Evolutionary conservation across 306 rosid genomes (phyloP), one percentile per base, ranked within the genome.

Genomic region (Fragaria ananassa): DNA sequence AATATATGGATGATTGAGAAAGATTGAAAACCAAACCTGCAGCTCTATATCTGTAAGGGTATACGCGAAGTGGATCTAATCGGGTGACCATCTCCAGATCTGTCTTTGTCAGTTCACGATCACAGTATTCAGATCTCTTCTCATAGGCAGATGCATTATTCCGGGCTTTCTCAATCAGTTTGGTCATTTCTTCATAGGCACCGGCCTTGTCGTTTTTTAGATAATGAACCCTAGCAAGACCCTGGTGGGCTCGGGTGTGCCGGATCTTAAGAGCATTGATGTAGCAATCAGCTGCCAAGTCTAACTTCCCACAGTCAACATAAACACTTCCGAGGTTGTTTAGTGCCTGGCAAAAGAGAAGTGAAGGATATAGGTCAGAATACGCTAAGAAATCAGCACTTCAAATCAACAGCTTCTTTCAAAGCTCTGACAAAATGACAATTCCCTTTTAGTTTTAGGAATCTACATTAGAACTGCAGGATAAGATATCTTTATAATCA

Each of bases 1-100:
- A 70, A 27, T 29, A 6, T 4, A 17, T 2, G 67, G 46, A 21
- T 19, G 31, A 63, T 74, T 62, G 10, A 51, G 56, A 51, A 23
- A 60, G 65, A 66, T 23, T 15, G 50, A 39, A 69, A 68, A 60
- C 74, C 83, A 42, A 73, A 91, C 98, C 98, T 89, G 98, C 98
- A n/a, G 98, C 98, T 68, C 98, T 91, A 50, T 93, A 93, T 93
- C 97, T 88, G 78, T 93, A 93, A 51, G 98, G 98, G 81, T 91
- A 93, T 56, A 91, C 97, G 31, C 98, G 88, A 58, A 93, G 93
- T 47, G 98, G 98, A 77, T 93, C 98, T 68, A 93, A 73, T 14
- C 45, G 83, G 71, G 98, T 91, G 70, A 93, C 98, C 93, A 87
- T 88, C 83, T 89, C 97, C 74, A 93, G 75, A 75, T 93, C 98